Evolutionary conservation across 176 grass and related monocot genomes (phyloP).

Genomic region (Musa itinerans): DNA sequence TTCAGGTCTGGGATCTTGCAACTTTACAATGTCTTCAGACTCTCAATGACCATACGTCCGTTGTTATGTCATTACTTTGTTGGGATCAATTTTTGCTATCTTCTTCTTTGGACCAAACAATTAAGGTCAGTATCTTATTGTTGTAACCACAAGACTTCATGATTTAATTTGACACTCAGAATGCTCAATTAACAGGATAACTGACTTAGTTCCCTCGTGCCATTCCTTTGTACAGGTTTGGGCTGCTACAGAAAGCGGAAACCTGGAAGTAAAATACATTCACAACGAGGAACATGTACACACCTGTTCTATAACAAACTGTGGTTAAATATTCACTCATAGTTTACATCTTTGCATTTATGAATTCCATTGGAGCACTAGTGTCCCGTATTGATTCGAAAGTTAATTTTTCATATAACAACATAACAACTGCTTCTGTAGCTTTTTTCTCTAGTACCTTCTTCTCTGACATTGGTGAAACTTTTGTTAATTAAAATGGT

Average conservation of each 20-base stretch:
- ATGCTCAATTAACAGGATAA: background rate
- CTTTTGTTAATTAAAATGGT: too few relatives aligned
- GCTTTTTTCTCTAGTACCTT: too few relatives aligned
- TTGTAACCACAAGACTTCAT: background rate
- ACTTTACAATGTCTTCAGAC: conserved; percentile 45
- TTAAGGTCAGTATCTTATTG: conserved; percentile 28
- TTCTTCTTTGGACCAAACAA: conserved; percentile 46
- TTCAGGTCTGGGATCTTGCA: conserved; percentile 46
- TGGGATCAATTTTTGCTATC: conserved; percentile 53
- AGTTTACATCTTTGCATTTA: background rate
- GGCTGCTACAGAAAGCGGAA: conserved; percentile 32
- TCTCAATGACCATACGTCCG: conserved; percentile 38
- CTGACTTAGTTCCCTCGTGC: background rate
- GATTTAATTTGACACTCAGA: background rate
- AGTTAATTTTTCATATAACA: background rate
- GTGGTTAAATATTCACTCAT: background rate
- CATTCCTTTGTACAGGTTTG: conserved; percentile 16
- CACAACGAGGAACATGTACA: conserved; percentile 47
- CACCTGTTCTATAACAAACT: background rate
- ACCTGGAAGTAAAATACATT: conserved; percentile 36
- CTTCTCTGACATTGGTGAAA: too few relatives aligned
- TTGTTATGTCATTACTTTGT: conserved; percentile 53
- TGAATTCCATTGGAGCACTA: background rate
- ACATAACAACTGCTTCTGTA: too few relatives aligned
- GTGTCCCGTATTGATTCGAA: conserved; percentile 5